These are phyloP conservation scores for Bothriochloa decipiens DNA, from an alignment of 176 grass and related monocot genomes.

Conservation along the genomic window DNA sequence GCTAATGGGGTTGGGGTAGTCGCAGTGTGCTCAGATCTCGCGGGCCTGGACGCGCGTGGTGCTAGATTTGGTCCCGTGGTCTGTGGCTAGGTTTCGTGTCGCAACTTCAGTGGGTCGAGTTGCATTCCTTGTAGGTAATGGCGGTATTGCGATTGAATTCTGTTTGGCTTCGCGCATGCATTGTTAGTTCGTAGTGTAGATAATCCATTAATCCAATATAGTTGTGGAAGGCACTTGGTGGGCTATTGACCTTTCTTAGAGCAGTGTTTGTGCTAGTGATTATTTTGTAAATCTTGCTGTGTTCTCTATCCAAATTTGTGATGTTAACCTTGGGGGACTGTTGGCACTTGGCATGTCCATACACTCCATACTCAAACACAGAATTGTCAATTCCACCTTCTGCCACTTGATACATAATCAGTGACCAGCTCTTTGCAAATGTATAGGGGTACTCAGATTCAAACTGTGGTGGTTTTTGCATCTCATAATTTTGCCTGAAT, in stretches of 20 bases:
- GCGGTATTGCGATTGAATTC: not conserved
- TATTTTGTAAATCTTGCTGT: slow-evolving; percentile 10
- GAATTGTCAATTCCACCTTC: not conserved
- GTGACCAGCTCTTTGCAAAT: not conserved
- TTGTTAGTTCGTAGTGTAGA: not conserved
- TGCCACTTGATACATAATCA: not conserved
- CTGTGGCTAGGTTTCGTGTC: not conserved
- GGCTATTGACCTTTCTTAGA: not conserved
- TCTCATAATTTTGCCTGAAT: not conserved
- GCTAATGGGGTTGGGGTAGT: slow-evolving; percentile 14
- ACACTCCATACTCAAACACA: not conserved
- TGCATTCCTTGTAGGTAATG: not conserved
- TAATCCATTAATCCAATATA: not conserved
- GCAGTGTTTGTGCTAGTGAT: not conserved
- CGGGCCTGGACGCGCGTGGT: not conserved
- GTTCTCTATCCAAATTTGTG: not conserved
- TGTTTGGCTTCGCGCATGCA: not conserved
- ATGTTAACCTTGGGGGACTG: not conserved
- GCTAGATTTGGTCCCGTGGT: not conserved
- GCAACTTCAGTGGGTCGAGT: not conserved
- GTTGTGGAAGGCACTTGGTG: not conserved
- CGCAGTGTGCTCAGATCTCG: slow-evolving; percentile 44
- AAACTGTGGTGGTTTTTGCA: not conserved
- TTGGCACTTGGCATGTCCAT: not conserved
- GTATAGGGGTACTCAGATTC: not conserved